Base-by-base conservation (phyloP, 352 stramenopile genomes). In the Phytophthora ohioensis region DNA sequence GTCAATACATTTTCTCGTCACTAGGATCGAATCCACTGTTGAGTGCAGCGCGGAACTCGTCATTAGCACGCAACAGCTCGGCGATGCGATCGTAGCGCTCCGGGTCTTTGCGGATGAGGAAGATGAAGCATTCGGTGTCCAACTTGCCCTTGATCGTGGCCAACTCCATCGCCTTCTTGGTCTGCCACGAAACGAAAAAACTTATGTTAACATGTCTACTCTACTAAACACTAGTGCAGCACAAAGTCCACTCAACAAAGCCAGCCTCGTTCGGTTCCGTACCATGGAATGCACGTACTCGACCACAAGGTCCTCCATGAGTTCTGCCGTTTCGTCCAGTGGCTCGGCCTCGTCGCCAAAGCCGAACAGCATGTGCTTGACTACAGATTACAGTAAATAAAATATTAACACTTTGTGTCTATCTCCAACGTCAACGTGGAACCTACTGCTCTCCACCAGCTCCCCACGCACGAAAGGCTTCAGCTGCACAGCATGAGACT, bases 331-430 rank as follows among this genome's bases (percentile, higher is more conserved):
- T 71, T 94, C 90, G n/a, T 84, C 77, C 36, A 93, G 61, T 8
- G 90, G 84, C 48, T 93, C 84, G 3, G 66, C 60, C 49, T 90
- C 86, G 49, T 96, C 90, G 0, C 90, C 90, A 69, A 96, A 96
- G 27, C 90, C 90, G 57, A 95, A 94, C 69, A 96, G 91, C 90
- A 96, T 96, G 63, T 95, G 85, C 53, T 95, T 96, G 69, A 96
- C 90, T 96, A 52, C 17, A 5, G n/a, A 21, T 32, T 38, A 36
- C 7, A 34, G 11, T 47, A 47, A 43, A 15, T 31, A 13, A 10
- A 32, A 3, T 53, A 51, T 68, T 66, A 71, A 47, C 48, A 47
- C 39, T 15, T n/a, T 57, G 35, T 38, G 30, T 17, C 27, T 58
- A 35, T 38, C 35, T 35, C 13, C 35, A 49, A 42, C 60, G 34